A percentile compares a stretch with the other conserved stretches of the same genome.
phyloP scores from a whole-genome alignment of 164 flowering plant genomes.

The Litsea cubeba region DNA sequence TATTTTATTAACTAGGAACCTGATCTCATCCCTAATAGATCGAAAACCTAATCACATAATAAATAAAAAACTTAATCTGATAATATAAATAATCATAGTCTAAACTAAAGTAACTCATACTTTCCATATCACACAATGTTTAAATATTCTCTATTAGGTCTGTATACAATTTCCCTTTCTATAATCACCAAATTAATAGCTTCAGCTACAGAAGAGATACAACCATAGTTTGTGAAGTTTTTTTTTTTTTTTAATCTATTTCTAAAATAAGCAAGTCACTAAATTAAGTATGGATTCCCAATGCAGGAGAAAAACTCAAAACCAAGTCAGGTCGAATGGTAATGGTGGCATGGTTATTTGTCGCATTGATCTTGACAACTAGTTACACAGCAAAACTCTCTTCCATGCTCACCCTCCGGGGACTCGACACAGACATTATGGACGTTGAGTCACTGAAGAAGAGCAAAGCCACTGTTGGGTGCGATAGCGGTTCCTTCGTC shows the following conservation, averaged over 20 bases:
- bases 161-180: not conserved
- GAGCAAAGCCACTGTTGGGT: not conserved
- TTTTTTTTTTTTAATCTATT: not conserved
- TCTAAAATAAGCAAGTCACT: not conserved
- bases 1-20: too few relatives aligned
- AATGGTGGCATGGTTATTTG: slow-evolving; percentile 25
- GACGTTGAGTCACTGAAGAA: not conserved
- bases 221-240: not conserved
- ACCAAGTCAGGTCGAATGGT: slow-evolving; percentile 19
- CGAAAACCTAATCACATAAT: too few relatives aligned
- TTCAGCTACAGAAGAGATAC: not conserved
- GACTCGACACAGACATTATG: not conserved
- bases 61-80: too few relatives aligned
- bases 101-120: not conserved
- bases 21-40: too few relatives aligned
- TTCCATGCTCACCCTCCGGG: not conserved
- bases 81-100: too few relatives aligned
- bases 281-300: not conserved
- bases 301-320: slow-evolving; percentile 13
- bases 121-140: not conserved
- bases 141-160: not conserved
- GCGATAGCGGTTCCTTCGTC: not conserved
- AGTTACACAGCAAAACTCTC: slow-evolving; percentile 24
- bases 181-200: not conserved
- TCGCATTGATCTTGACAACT: slow-evolving; percentile 17